Evolutionary conservation across 148 eudicot genomes (phyloP).

Genomic region (Camellia sinensis): DNA sequence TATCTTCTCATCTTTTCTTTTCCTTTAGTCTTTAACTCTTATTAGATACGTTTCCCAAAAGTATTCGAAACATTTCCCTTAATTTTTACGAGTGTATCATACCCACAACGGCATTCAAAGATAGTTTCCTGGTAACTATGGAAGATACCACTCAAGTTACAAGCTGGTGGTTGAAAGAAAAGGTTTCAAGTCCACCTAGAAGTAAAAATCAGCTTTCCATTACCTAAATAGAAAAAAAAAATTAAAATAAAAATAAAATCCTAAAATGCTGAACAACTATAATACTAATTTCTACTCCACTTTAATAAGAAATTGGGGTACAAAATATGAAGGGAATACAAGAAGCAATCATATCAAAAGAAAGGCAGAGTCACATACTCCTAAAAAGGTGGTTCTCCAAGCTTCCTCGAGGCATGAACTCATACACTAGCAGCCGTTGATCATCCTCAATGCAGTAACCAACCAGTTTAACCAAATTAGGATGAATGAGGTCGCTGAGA

Average conservation of each 20-base stretch:
- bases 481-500: slow-evolving; percentile 62
- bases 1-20: too few species aligned
- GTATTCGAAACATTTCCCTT: too few species aligned
- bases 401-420: slow-evolving; percentile 77
- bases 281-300: background rate
- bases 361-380: slow-evolving; percentile 42
- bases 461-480: slow-evolving; percentile 62
- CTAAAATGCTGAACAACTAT: background rate
- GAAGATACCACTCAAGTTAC: background rate
- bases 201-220: background rate
- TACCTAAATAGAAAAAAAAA: background rate
- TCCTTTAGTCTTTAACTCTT: too few species aligned
- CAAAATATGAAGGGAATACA: background rate
- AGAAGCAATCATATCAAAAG: background rate
- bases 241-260: background rate
- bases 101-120: too few species aligned
- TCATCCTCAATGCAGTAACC: slow-evolving; percentile 81
- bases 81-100: too few species aligned
- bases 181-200: slow-evolving; percentile 2
- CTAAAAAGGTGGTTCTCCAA: slow-evolving; percentile 75
- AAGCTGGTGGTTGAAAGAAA: background rate
- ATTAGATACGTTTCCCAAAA: too few species aligned
- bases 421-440: slow-evolving; percentile 68
- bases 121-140: background rate
- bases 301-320: slow-evolving; percentile 7